Evolutionary conservation across 441 rosid species (phyloP).

Genomic region (Iberis amara): DNA sequence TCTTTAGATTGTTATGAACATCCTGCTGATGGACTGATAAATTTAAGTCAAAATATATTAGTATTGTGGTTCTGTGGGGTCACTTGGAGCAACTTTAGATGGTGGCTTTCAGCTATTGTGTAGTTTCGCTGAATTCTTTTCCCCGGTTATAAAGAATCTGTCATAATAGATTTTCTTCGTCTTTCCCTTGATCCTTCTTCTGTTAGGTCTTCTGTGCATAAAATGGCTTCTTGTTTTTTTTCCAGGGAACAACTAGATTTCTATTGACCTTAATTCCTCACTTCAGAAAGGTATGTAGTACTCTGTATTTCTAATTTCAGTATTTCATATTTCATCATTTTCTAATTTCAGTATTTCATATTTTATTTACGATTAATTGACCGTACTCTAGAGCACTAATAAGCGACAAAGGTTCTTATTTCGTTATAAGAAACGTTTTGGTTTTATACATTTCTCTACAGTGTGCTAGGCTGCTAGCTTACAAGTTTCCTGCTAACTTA

Average conservation of each 20-base stretch:
- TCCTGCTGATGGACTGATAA: too few species aligned
- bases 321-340: neutral
- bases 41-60: too few species aligned
- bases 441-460: slow-evolving; percentile 10
- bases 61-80: neutral
- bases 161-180: neutral
- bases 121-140: neutral
- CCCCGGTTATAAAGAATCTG: neutral
- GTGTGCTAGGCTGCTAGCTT: slow-evolving; percentile 1
- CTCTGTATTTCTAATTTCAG: neutral
- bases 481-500: neutral
- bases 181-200: neutral
- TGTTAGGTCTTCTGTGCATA: slow-evolving; percentile 11
- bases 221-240: slow-evolving; percentile 9
- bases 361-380: neutral
- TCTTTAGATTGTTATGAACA: neutral
- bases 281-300: slow-evolving; percentile 63
- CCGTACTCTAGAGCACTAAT: neutral
- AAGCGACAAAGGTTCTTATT: neutral
- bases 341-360: neutral
- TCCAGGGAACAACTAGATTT: slow-evolving; percentile 70
- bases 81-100: neutral
- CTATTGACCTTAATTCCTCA: slow-evolving; percentile 79
- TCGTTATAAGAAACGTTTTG: neutral
- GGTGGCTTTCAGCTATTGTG: neutral